Conservation (phyloP, 2,329 filamentous ascomycete genomes). For the Claviceps pazoutovae region DNA sequence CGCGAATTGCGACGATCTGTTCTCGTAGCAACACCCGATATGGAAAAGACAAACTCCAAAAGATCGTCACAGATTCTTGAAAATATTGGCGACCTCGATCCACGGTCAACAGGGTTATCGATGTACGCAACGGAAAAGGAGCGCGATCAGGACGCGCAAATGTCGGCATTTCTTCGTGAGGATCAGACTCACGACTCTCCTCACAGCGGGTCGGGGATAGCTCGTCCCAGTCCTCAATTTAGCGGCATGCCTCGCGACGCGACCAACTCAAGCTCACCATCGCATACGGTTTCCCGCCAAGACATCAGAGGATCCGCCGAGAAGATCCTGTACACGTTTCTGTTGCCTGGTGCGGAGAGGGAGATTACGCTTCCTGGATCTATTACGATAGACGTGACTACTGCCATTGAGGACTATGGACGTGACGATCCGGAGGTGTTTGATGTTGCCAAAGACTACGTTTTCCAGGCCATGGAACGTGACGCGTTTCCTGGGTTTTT, state of each 20-base stretch:
- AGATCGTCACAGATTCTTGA: constrained; percentile 72
- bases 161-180: constrained; percentile 77
- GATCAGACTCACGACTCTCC: constrained; percentile 44
- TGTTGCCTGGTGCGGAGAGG: constrained; percentile 86
- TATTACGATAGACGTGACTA: constrained; percentile 75
- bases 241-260: constrained; percentile 43
- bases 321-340: constrained; percentile 96
- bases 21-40: constrained; percentile 80
- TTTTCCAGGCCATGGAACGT: constrained; percentile 98
- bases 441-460: constrained; percentile 94
- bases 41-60: constrained; percentile 69
- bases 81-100: constrained; percentile 51
- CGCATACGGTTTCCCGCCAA: constrained; percentile 70
- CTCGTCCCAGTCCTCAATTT: constrained; percentile 40
- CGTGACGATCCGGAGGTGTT: constrained; percentile 96
- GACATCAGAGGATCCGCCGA: constrained; percentile 90
- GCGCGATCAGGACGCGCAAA: constrained; percentile 70
- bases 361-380: constrained; percentile 86
- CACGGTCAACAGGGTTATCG: constrained; percentile 43
- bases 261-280: constrained; percentile 69
- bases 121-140: constrained; percentile 56
- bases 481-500: constrained; percentile 98
- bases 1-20: constrained; percentile 88
- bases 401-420: constrained; percentile 77
- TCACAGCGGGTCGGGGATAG: constrained; percentile 31